Percentiles rank a stretch among this genome's conserved stretches.
phyloP scores from a whole-genome alignment of 2,329 filamentous ascomycete species.

The Samsoniella hepiali region DNA sequence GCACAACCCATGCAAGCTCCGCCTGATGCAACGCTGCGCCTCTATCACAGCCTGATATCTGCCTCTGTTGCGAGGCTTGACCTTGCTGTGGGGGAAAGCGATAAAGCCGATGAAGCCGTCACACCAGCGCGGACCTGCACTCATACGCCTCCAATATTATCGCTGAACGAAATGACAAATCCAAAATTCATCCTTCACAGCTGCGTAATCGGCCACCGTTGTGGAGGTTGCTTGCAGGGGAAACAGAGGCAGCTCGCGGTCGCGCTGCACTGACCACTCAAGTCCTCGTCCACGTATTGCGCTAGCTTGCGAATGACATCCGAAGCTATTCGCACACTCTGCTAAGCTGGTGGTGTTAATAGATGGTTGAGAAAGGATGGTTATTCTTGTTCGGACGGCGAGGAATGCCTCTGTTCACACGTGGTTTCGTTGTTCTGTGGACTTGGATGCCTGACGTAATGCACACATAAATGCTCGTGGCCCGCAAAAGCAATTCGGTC shows the following conservation, averaged over 20 bases:
- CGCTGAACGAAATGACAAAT: neutral
- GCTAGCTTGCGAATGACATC: neutral
- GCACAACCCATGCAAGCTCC: neutral
- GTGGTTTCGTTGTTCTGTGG: neutral
- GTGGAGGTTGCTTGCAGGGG: neutral
- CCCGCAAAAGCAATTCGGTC: conserved; percentile 5
- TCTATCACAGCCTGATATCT: neutral
- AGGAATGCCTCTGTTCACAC: neutral
- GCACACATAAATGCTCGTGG: neutral
- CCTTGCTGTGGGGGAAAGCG: neutral
- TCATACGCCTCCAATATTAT: neutral
- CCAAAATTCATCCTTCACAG: neutral
- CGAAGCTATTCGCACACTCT: neutral
- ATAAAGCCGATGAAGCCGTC: neutral
- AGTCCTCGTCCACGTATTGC: neutral
- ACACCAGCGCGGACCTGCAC: neutral
- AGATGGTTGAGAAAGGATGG: neutral
- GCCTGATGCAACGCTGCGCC: neutral
- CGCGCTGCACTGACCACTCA: neutral
- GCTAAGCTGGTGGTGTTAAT: neutral
- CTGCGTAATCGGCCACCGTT: neutral
- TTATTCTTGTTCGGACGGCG: neutral
- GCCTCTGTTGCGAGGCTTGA: neutral
- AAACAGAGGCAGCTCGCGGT: neutral
- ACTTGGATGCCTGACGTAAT: conserved; percentile 14